Evolutionary conservation across 768 basidiomycete genomes (phyloP), one percentile per base, ranked within the genome.

Genomic region (Tylopilus felleus): DNA sequence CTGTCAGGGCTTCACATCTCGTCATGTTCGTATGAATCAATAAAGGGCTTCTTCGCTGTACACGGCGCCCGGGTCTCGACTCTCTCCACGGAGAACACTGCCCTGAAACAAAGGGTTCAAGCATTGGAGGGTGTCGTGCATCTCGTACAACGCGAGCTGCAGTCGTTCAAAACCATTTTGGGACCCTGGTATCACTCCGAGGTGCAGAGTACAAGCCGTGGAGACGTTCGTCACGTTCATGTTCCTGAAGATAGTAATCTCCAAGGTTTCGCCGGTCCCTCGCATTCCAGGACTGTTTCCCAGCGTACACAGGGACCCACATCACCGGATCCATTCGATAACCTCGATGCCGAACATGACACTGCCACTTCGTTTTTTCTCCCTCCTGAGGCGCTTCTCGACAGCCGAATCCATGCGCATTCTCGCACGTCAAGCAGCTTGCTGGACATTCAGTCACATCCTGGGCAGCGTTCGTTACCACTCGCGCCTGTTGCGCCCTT

Each of bases 41-140:
- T 88, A 60, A 82, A 81, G 61, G 82, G 79, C 29, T 85, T 85
- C 67, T 77, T 87, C 50, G 56, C 74, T 4, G 55, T 79, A 31
- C 73, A 79, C 57, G 68, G 66, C 38, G 54, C 70, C 39, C 74
- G 72, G 47, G 64, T 76, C 13, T 70, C 75, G 4, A 58, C 72
- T 12, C 71, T 90, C 4, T 73, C 74, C 36, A 76, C 82, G 51
- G 88, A 93, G 64, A 93, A 93, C 62, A 70, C 77, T 17, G 53
- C 82, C 9, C 76, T 93, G 17, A 80, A 81, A 25, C 76, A 79
- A 56, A 77, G 79, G 29, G 72, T 89, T 9, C 79, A 81, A 13
- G 74, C 76, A 0, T 69, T 90, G 21, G 88, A 91, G 63, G 76
- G 76, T 16, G 69, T 77, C 2, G 64, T 86, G 22, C 75, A 78